Conservation (phyloP, 169 alveolate species). For the Cryptosporidium tyzzeri region DNA sequence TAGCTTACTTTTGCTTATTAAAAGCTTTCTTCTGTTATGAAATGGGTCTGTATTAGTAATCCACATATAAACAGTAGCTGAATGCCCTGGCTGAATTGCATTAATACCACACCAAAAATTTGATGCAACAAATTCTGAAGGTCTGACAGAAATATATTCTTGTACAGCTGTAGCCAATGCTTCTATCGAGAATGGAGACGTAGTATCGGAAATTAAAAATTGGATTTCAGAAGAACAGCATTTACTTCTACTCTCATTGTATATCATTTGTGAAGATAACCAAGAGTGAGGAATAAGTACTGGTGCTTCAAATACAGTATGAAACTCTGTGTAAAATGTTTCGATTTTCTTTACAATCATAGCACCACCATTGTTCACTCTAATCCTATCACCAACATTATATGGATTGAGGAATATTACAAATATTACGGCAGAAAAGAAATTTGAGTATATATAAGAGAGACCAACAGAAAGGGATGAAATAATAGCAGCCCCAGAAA, state of each 20-base stretch:
- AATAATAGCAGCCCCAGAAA: conserved; percentile 89
- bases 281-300: conserved; percentile 86
- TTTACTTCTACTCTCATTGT: conserved; percentile 87
- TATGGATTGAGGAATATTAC: conserved; percentile 87
- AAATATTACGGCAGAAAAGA: conserved; percentile 86
- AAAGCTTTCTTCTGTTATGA: conserved; percentile 62
- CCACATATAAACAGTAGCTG: conserved; percentile 72
- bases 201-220: conserved; percentile 83
- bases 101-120: conserved; percentile 80
- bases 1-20: conserved; percentile 61
- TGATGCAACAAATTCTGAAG: conserved; percentile 88
- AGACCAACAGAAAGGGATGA: conserved; percentile 89
- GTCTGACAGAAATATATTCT: conserved; percentile 83
- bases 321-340: conserved; percentile 86
- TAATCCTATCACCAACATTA: conserved; percentile 87
- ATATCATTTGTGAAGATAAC: conserved; percentile 85
- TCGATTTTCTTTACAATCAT: conserved; percentile 85
- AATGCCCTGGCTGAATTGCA: conserved; percentile 87
- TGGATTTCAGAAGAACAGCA: conserved; percentile 84
- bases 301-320: conserved; percentile 85
- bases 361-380: conserved; percentile 84
- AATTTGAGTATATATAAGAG: conserved; percentile 85
- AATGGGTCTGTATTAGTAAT: conserved; percentile 75
- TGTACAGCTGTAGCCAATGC: conserved; percentile 82
- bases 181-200: conserved; percentile 86